These are phyloP conservation scores for Pilatotrama ljubarskyi DNA, from an alignment of 768 basidiomycete genomes.

Conservation along the genomic window DNA sequence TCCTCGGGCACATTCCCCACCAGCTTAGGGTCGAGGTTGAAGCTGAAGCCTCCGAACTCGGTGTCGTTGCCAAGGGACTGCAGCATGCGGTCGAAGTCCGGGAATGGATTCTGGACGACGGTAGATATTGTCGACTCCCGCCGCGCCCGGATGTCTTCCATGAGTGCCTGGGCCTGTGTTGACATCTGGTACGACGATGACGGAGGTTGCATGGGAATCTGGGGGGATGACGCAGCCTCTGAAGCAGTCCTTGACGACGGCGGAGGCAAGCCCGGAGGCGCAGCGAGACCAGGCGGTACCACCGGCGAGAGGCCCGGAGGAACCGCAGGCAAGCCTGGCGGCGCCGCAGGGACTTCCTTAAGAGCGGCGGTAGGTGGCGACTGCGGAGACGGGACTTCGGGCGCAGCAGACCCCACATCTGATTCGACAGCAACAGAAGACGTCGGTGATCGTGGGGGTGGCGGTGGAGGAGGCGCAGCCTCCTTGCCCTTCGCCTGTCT, in stretches of 20 bases:
- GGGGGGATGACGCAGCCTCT: slow-evolving; percentile 49
- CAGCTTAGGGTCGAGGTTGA: slow-evolving; percentile 81
- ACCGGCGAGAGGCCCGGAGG: slow-evolving; percentile 61
- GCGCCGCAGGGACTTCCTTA: slow-evolving; percentile 40
- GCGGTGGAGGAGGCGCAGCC: slow-evolving; percentile 32
- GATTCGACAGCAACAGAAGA: slow-evolving; percentile 53
- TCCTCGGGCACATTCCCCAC: slow-evolving; percentile 47
- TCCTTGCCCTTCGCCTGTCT: slow-evolving; percentile 43
- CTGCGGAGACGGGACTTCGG: slow-evolving; percentile 39
- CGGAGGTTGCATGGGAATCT: slow-evolving; percentile 44
- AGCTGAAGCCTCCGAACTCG: slow-evolving; percentile 73
- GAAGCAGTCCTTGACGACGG: slow-evolving; percentile 46
- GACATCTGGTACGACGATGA: slow-evolving; percentile 84
- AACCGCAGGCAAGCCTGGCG: slow-evolving; percentile 51
- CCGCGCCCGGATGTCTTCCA: slow-evolving; percentile 80
- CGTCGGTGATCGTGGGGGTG: slow-evolving; percentile 41
- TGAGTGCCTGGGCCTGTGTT: slow-evolving; percentile 75
- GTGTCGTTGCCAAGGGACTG: slow-evolving; percentile 67
- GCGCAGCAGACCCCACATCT: slow-evolving; percentile 46
- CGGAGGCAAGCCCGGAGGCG: slow-evolving; percentile 49
- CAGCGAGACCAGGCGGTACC: slow-evolving; percentile 55
- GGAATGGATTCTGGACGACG: slow-evolving; percentile 65
- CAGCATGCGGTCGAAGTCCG: slow-evolving; percentile 85
- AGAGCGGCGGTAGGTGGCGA: slow-evolving; percentile 40
- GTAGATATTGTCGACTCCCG: slow-evolving; percentile 55